phyloP scores from a whole-genome alignment of 106 monocot species.

The Dendrobium officinale region DNA sequence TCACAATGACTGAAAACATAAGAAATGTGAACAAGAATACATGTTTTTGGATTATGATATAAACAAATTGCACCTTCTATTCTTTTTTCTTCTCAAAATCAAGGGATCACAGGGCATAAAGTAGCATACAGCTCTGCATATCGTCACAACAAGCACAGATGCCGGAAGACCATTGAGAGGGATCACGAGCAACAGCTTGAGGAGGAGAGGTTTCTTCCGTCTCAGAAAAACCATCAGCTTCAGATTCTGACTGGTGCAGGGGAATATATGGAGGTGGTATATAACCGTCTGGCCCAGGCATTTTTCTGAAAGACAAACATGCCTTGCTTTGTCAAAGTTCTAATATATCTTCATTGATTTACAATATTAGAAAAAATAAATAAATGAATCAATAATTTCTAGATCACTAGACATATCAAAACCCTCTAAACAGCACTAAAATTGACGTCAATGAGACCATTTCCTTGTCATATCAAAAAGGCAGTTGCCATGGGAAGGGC shows the following conservation, averaged over 20 bases:
- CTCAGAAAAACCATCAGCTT: slow-evolving; percentile 15
- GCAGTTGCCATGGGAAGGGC: no score
- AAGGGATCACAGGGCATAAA: slow-evolving; percentile 46
- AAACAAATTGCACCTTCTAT: slow-evolving; percentile 35
- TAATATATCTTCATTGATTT: not conserved
- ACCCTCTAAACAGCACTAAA: not conserved
- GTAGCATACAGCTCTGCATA: slow-evolving; percentile 89
- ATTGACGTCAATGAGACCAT: not conserved
- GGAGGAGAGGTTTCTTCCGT: slow-evolving; percentile 12
- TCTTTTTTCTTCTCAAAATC: slow-evolving; percentile 32
- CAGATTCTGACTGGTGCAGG: slow-evolving; percentile 45
- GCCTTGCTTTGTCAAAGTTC: not conserved
- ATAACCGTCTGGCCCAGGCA: slow-evolving; percentile 52
- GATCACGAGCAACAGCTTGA: slow-evolving; percentile 12
- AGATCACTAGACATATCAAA: not conserved
- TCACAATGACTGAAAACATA: not conserved
- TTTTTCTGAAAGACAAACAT: slow-evolving; percentile 8
- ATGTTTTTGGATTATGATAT: slow-evolving; percentile 2
- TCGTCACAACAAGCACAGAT: slow-evolving; percentile 95
- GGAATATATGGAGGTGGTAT: slow-evolving; percentile 82
- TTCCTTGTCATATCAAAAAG: not conserved
- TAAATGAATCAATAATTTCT: not conserved
- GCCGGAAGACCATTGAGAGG: slow-evolving; percentile 79
- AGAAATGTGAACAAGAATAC: not conserved
- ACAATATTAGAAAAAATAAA: not conserved